Conservation (phyloP, 257 asterid genomes). For the Capsicum baccatum region DNA sequence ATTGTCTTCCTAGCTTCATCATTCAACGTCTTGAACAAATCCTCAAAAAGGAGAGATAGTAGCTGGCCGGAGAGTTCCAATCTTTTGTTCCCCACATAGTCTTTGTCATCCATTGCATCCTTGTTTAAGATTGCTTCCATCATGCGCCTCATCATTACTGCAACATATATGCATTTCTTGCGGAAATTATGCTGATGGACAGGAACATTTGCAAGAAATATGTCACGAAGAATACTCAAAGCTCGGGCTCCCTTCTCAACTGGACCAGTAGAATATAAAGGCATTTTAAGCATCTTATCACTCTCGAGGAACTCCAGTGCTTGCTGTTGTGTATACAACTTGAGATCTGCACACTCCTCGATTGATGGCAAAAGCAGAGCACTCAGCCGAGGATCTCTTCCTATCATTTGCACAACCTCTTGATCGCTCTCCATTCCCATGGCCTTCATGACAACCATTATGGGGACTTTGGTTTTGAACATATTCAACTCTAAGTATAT, state of each 20-base stretch:
- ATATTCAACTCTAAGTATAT: constrained; percentile 71
- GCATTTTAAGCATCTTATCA: constrained; percentile 51
- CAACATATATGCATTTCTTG: constrained; percentile 90
- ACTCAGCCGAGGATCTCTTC: constrained; percentile 93
- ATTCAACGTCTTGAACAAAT: constrained; percentile 87
- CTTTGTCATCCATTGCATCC: constrained; percentile 99
- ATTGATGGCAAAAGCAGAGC: constrained; percentile 89
- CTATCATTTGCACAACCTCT: constrained; percentile 97
- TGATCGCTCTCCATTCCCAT: constrained; percentile 99
- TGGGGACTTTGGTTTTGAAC: constrained; percentile 86
- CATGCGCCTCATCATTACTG: constrained; percentile 97
- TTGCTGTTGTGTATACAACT: constrained; percentile 66
- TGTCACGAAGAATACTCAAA: constrained; percentile 58
- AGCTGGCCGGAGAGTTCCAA: constrained; percentile 93
- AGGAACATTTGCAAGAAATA: constrained; percentile 82
- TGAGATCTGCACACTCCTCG: constrained; percentile 81
- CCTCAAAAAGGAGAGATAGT: constrained; percentile 91
- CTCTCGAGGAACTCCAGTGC: constrained; percentile 83
- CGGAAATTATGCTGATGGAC: constrained; percentile 74
- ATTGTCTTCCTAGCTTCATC: constrained; percentile 53
- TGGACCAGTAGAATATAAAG: constrained; percentile 34
- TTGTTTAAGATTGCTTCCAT: constrained; percentile 93
- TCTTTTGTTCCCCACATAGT: constrained; percentile 96
- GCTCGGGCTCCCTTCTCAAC: constrained; percentile 75
- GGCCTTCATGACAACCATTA: constrained; percentile 89